Base-by-base conservation (phyloP, 2,329 filamentous ascomycete genomes). In the Lecanosticta acicola region DNA sequence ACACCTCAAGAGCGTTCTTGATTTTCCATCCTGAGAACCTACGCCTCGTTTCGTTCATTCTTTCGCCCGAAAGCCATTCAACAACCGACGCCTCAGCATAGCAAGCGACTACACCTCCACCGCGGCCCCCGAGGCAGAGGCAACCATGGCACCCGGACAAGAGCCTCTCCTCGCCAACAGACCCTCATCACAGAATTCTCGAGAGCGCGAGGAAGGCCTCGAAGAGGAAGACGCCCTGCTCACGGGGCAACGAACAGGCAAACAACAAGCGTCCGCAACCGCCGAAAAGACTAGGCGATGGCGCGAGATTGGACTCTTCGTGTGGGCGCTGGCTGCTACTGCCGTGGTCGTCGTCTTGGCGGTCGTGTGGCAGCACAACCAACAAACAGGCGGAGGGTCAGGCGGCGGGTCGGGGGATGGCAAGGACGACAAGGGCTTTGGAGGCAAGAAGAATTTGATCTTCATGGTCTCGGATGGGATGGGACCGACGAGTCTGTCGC, bases 401-500 rank as follows among this genome's bases (percentile, higher is more conserved):
- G 29, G 33, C 7, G 39, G 18, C 24, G 10, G 33, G 32, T 20
- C 20, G 3, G 17, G 20, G 11, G 32, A 14, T 16, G 33, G 38
- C 32, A 19, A 17, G 10, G 35, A 36, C 38, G 39, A 32, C 13
- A 24, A 45, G 13, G 40, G 35, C 3, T 51, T 54, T 41, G 60
- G 55, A 46, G 64, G 59, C 19, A 98, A 97, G 75, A 80, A 87
- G 44, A 98, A 97, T 68, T 75, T 98, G 43, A 84, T 98, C 59
- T 97, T 98, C 74, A 98, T 98, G 93, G 91, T 98, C 32, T 95
- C 88, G 0, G 93, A 98, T 66, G 93, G 93, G 61, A 98, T 98
- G 93, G 93, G 93, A 0, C 93, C 93, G 5, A 87, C 93, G 7
- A 91, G 87, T 58, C 75, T 98, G 43, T 85, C 85, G 19, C 69